A percentile compares a stretch with the other conserved stretches of the same genome.
Conservation (phyloP, 2,329 filamentous ascomycete species). For the Stachybotrys echinatus region DNA sequence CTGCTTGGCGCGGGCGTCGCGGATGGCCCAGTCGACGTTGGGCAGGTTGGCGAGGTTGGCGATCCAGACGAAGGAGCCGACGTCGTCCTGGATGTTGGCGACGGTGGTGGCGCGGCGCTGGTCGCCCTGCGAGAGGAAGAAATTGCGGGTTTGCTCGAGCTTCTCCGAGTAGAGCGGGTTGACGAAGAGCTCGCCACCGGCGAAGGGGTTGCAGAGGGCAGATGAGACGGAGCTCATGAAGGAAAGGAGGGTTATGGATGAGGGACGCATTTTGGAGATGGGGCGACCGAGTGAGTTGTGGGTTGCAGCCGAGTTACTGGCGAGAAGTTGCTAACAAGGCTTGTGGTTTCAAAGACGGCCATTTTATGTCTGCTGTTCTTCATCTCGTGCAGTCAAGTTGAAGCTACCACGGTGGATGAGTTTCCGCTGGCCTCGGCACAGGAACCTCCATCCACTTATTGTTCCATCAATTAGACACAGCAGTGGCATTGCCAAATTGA, state of each 20-base stretch:
- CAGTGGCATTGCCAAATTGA: no score
- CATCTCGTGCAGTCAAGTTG: no score
- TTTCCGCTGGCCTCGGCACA: no score
- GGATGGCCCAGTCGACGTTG: not conserved
- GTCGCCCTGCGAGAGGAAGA: not conserved
- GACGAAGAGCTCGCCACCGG: not conserved
- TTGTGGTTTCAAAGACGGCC: no score
- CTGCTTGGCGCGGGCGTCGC: not conserved
- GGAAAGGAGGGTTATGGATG: not conserved
- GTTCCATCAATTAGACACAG: no score
- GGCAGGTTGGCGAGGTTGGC: not conserved
- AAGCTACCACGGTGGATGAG: no score
- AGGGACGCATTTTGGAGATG: not conserved
- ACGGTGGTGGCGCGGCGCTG: not conserved
- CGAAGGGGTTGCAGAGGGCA: not conserved
- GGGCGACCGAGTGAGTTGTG: no score
- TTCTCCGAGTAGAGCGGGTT: not conserved
- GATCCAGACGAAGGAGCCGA: not conserved
- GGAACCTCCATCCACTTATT: no score
- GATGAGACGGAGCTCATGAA: not conserved
- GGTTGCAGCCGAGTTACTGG: no score
- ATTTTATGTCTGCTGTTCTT: no score
- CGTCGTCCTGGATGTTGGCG: not conserved
- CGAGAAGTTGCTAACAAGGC: no score
- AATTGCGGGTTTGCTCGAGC: not conserved